Percentiles rank a stretch among this genome's conserved stretches.
Evolutionary conservation across 202 grass and related monocot genomes (phyloP).

Genomic region (Schoenoplectus triqueter): DNA sequence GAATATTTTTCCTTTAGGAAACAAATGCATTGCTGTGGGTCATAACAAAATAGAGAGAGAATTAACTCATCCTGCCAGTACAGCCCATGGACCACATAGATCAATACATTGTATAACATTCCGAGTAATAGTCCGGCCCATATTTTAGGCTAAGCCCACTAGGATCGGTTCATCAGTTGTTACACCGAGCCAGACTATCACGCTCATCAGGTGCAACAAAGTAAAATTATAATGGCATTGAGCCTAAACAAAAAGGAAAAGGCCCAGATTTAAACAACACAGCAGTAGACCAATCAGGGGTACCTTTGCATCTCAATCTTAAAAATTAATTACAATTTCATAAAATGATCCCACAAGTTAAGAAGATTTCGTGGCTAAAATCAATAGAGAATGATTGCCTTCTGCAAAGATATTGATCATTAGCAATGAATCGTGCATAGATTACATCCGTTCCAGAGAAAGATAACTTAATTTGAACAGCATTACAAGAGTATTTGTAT

Average conservation of each 20-base stretch:
- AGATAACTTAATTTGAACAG: constrained; percentile 11
- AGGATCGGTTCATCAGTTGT: background rate
- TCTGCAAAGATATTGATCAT: background rate
- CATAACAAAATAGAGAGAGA: no score
- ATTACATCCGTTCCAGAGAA: background rate
- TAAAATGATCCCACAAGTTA: background rate
- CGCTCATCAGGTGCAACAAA: no score
- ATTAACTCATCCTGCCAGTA: background rate
- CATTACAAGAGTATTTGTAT: constrained; percentile 21
- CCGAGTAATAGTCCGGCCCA: background rate
- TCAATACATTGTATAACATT: background rate
- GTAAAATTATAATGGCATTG: no score
- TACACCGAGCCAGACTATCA: background rate
- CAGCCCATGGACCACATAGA: background rate
- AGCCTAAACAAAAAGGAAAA: background rate
- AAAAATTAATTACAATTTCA: background rate
- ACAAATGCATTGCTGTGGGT: no score
- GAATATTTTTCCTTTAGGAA: no score
- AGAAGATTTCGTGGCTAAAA: background rate
- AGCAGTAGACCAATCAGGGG: background rate
- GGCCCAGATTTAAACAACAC: background rate
- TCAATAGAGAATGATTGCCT: constrained; percentile 2
- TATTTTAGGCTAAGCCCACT: background rate
- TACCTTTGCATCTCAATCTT: background rate
- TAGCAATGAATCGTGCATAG: constrained; percentile 19